A percentile compares a stretch with the other conserved stretches of the same genome.
Evolutionary conservation across 176 grass and related monocot species (phyloP).

Genomic region (Avena sativa): DNA sequence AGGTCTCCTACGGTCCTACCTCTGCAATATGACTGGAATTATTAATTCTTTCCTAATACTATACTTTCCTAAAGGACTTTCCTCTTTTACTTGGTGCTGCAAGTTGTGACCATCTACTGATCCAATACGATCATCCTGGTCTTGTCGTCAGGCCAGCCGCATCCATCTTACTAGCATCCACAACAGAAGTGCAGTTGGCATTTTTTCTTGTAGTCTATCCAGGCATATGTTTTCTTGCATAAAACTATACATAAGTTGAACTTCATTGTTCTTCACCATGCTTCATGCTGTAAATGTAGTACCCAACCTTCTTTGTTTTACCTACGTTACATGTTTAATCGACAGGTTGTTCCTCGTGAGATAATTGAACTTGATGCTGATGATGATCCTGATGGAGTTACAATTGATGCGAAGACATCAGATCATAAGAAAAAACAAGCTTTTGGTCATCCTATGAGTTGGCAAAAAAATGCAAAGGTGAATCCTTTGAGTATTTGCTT

Average conservation of each 20-base stretch:
- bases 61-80: no score
- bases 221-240: constrained; percentile 10
- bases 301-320: constrained; percentile 25
- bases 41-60: no score
- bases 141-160: no score
- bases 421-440: constrained; percentile 68
- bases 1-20: no score
- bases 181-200: background rate
- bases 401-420: constrained; percentile 53
- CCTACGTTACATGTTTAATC: constrained; percentile 24
- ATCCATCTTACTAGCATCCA: no score
- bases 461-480: constrained; percentile 56
- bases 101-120: no score
- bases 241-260: background rate
- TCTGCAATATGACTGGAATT: no score
- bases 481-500: constrained; percentile 31
- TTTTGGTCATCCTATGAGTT: constrained; percentile 49
- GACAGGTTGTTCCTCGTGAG: constrained; percentile 65
- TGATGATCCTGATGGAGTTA: constrained; percentile 57
- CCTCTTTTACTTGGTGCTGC: no score
- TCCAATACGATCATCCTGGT: no score
- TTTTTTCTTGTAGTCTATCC: constrained; percentile 3
- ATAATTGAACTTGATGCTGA: constrained; percentile 83
- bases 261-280: background rate
- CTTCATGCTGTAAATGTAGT: constrained; percentile 13